phyloP scores from a whole-genome alignment of 768 basidiomycete genomes.

The Amanita rubescens region DNA sequence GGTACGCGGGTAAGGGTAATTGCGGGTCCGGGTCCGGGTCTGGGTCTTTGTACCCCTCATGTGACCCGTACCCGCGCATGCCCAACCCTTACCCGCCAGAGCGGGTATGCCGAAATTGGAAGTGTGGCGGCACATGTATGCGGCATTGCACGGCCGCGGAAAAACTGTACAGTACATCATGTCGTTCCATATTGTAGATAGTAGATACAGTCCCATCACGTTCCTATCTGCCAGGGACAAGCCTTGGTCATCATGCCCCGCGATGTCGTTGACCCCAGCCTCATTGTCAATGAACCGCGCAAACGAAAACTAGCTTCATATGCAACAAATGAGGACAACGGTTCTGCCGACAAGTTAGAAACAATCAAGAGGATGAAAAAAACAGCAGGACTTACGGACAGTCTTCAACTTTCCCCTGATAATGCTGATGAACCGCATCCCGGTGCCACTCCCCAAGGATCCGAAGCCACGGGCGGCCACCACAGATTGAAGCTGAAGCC shows the following conservation, averaged over 20 bases:
- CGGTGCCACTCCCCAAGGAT: neutral
- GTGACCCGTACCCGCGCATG: too few relatives aligned
- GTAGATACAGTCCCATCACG: too few relatives aligned
- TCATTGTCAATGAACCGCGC: neutral
- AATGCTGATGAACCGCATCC: neutral
- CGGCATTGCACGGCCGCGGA: too few relatives aligned
- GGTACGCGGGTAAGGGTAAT: too few relatives aligned
- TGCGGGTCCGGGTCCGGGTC: too few relatives aligned
- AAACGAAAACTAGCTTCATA: neutral
- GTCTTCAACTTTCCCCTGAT: neutral
- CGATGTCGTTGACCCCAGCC: neutral
- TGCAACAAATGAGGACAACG: neutral
- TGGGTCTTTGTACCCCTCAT: too few relatives aligned
- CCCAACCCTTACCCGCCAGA: too few relatives aligned
- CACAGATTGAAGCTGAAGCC: neutral
- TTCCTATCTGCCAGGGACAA: neutral
- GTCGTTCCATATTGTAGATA: too few relatives aligned
- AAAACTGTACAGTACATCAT: too few relatives aligned
- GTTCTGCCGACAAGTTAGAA: neutral
- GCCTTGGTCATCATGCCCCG: neutral
- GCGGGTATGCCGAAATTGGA: too few relatives aligned
- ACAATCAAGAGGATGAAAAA: constrained; percentile 1
- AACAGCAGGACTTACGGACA: neutral
- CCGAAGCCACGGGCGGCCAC: neutral
- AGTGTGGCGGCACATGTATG: too few relatives aligned